Evolutionary conservation across 768 basidiomycete genomes (phyloP).

Genomic region (Phylloporus sp.): DNA sequence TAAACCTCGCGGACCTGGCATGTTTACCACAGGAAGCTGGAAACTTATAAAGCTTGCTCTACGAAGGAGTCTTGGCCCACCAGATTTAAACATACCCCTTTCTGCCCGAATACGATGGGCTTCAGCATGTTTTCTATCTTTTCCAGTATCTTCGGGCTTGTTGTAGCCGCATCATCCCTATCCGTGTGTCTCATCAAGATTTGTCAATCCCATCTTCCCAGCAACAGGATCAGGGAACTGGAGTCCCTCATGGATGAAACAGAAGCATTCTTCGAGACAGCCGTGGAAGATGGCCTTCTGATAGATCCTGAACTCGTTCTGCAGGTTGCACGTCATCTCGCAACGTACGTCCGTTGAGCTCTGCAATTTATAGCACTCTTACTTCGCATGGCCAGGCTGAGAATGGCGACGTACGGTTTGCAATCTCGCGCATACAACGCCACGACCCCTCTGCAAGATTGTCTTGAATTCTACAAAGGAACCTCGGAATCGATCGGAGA

Average conservation of each 20-base stretch:
- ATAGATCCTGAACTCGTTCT: background rate
- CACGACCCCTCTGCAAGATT: background rate
- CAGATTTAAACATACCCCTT: no score
- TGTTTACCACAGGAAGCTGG: no score
- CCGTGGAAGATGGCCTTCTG: background rate
- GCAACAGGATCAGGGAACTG: background rate
- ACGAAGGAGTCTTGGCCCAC: no score
- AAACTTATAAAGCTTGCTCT: no score
- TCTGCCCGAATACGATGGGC: no score
- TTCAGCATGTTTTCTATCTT: background rate
- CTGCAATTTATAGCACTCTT: no score
- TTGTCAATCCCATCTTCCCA: background rate
- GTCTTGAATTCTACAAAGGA: background rate
- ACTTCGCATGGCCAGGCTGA: background rate
- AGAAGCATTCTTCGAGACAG: background rate
- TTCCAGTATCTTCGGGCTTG: background rate
- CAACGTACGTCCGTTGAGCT: no score
- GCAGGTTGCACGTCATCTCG: background rate
- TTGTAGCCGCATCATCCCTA: background rate
- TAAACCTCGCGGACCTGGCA: no score
- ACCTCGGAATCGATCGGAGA: background rate
- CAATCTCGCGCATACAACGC: background rate
- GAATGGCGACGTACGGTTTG: background rate
- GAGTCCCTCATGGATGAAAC: background rate
- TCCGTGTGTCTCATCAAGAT: background rate